Evolutionary conservation across 2,329 filamentous ascomycete genomes (phyloP).

Genomic region (Graphilbum sp.): DNA sequence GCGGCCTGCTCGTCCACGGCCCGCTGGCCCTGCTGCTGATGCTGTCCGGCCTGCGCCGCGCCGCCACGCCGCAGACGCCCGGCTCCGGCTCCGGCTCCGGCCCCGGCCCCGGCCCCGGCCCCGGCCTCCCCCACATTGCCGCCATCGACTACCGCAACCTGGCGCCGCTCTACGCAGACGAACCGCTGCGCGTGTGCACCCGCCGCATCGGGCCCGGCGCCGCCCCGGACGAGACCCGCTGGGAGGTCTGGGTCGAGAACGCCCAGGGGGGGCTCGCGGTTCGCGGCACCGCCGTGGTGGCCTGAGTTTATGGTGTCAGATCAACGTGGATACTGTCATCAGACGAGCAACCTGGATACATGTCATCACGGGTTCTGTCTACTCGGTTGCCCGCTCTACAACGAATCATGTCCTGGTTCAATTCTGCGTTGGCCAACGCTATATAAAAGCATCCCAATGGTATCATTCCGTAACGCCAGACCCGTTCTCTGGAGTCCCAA

Average conservation of each 20-base stretch:
- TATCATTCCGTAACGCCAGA: too few species aligned
- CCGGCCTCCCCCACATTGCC: slow-evolving; percentile 23
- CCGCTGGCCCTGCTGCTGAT: slow-evolving; percentile 67
- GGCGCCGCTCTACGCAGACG: slow-evolving; percentile 60
- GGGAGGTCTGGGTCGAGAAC: slow-evolving; percentile 51
- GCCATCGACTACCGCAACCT: slow-evolving; percentile 66
- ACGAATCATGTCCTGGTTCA: too few species aligned
- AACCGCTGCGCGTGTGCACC: slow-evolving; percentile 55
- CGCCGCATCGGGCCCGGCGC: slow-evolving; percentile 22
- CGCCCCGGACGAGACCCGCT: slow-evolving; percentile 19
- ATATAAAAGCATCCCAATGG: too few species aligned
- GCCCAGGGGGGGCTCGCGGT: slow-evolving; percentile 45
- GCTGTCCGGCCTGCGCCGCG: slow-evolving; percentile 44
- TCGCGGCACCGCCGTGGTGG: slow-evolving; percentile 25
- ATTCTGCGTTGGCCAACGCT: too few species aligned
- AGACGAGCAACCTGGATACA: too few species aligned
- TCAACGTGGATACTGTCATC: neutral
- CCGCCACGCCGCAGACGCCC: neutral
- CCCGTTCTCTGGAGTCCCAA: too few species aligned
- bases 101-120: slow-evolving; percentile 2
- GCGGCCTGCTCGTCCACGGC: slow-evolving; percentile 67
- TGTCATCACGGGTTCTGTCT: too few species aligned
- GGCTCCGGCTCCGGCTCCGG: slow-evolving; percentile 3
- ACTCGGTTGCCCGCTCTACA: too few species aligned
- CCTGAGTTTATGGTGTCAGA: neutral